Conservation (phyloP, 192 early-diverging fungal genomes). For the Coemansia erecta region DNA sequence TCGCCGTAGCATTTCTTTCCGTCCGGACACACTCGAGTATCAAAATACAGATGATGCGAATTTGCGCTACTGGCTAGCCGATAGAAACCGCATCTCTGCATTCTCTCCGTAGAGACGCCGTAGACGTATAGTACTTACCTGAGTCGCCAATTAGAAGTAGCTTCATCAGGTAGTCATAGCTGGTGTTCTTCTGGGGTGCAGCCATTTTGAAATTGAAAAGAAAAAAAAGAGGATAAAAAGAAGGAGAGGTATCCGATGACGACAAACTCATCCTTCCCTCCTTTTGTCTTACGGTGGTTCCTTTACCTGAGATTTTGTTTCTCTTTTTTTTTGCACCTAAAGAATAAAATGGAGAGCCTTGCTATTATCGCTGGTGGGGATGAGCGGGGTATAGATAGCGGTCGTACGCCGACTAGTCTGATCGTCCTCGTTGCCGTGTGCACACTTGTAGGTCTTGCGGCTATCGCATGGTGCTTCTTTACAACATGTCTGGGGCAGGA, state of each 20-base stretch:
- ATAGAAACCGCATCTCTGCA: not conserved
- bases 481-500: conserved; percentile 49
- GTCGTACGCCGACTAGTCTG: conserved; percentile 29
- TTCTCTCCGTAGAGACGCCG: not conserved
- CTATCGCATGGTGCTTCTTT: conserved; percentile 53
- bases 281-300: no score
- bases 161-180: conserved; percentile 99
- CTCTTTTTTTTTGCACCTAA: not conserved
- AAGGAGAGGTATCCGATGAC: not conserved
- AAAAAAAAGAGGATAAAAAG: not conserved
- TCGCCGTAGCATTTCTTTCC: no score
- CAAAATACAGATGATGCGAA: no score
- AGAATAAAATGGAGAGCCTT: no score
- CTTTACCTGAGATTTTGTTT: no score
- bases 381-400: not conserved
- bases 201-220: conserved; percentile 24
- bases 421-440: conserved; percentile 38
- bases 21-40: no score
- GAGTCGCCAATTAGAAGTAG: conserved; percentile 96
- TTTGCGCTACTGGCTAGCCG: no score
- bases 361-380: not conserved
- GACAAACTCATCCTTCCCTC: no score
- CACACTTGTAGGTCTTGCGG: conserved; percentile 37
- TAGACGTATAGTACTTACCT: conserved; percentile 60
- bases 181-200: conserved; percentile 75